phyloP scores from a whole-genome alignment of 2,329 filamentous ascomycete species.

The Harringtonia lauricola region DNA sequence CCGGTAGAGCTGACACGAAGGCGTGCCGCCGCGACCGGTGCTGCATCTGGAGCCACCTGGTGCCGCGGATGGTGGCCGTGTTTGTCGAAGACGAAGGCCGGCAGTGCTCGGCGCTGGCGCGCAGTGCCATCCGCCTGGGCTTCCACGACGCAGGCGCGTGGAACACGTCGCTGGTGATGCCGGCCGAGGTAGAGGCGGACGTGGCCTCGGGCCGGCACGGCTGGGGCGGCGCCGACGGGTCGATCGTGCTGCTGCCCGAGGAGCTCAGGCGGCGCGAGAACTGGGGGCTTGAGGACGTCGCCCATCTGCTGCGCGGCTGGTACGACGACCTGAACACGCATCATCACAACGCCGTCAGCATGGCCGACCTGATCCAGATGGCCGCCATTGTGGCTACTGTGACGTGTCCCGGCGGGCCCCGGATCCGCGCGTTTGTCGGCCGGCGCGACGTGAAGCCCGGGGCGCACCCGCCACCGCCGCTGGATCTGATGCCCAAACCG shows the following conservation, averaged over 20 bases:
- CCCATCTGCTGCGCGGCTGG: slow-evolving; percentile 23
- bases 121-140: slow-evolving; percentile 32
- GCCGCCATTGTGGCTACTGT: slow-evolving; percentile 34
- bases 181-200: neutral
- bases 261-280: slow-evolving; percentile 30
- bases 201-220: neutral
- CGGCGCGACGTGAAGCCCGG: slow-evolving; percentile 28
- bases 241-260: slow-evolving; percentile 26
- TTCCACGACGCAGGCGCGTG: slow-evolving; percentile 36
- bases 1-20: slow-evolving; percentile 11
- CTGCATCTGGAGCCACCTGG: slow-evolving; percentile 29
- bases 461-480: slow-evolving; percentile 21
- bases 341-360: slow-evolving; percentile 26
- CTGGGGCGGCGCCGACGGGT: slow-evolving; percentile 31
- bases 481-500: slow-evolving; percentile 32
- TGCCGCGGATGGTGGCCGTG: slow-evolving; percentile 24
- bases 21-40: slow-evolving; percentile 17
- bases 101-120: slow-evolving; percentile 19
- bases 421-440: slow-evolving; percentile 36
- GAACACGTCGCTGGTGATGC: slow-evolving; percentile 15
- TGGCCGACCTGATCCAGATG: slow-evolving; percentile 44
- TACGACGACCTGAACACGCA: slow-evolving; percentile 28
- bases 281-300: slow-evolving; percentile 31
- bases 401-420: slow-evolving; percentile 39
- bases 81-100: slow-evolving; percentile 9